phyloP scores from a whole-genome alignment of 2,329 filamentous ascomycete species.

The Hirsutella minnesotensis region DNA sequence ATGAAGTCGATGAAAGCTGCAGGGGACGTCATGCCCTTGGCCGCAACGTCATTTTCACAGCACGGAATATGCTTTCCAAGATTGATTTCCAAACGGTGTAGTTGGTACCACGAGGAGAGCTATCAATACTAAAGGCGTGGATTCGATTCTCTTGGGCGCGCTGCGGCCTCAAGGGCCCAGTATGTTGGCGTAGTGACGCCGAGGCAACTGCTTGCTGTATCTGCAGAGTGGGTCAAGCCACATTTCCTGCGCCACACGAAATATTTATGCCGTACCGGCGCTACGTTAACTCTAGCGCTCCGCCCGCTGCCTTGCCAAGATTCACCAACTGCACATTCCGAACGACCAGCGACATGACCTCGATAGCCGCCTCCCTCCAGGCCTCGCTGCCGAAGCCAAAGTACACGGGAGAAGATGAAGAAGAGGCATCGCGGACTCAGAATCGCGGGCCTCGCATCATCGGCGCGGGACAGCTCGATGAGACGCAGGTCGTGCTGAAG shows the following conservation, averaged over 20 bases:
- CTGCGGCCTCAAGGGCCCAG: too few relatives aligned
- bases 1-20: not conserved
- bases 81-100: too few relatives aligned
- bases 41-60: too few relatives aligned
- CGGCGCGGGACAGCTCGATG: constrained; percentile 66
- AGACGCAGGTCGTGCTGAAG: constrained; percentile 75
- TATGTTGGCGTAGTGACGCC: too few relatives aligned
- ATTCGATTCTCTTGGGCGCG: too few relatives aligned
- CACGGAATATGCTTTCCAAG: too few relatives aligned
- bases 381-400: constrained; percentile 78
- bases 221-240: constrained; percentile 15
- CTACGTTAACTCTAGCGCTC: not conserved
- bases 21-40: too few relatives aligned
- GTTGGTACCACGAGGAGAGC: too few relatives aligned
- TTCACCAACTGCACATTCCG: not conserved
- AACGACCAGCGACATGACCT: constrained; percentile 39
- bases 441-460: constrained; percentile 75
- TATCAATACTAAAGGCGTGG: too few relatives aligned
- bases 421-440: constrained; percentile 57
- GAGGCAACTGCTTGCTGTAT: not conserved
- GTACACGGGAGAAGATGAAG: constrained; percentile 83
- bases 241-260: constrained; percentile 16
- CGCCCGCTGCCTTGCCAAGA: not conserved
- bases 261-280: constrained; percentile 14
- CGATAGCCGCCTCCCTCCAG: constrained; percentile 60